These are phyloP conservation scores for Fusarium sp. DNA, from an alignment of 2,329 filamentous ascomycete species.

Conservation along the genomic window DNA sequence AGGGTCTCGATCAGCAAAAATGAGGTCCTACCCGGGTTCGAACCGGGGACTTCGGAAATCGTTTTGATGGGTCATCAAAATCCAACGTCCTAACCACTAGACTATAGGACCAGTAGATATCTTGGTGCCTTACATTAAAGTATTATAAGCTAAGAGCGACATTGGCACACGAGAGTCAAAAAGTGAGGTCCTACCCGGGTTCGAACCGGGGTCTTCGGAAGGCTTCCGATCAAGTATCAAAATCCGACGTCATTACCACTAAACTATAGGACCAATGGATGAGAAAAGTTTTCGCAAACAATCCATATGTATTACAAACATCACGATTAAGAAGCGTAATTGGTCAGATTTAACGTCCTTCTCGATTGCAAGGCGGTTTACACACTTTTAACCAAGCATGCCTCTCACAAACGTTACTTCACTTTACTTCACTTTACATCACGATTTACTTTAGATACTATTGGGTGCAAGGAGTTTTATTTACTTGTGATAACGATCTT, in stretches of 20 bases:
- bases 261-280: constrained; percentile 30
- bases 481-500: background rate
- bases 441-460: background rate
- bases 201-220: constrained; percentile 36
- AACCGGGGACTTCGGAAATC: constrained; percentile 29
- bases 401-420: background rate
- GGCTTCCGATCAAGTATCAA: constrained; percentile 17
- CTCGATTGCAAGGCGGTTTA: accelerated
- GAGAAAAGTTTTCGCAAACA: accelerated
- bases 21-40: constrained; percentile 33
- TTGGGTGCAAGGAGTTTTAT: background rate
- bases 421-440: background rate
- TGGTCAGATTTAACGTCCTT: background rate
- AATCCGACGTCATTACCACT: constrained; percentile 37
- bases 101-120: constrained; percentile 20
- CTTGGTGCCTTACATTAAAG: accelerated
- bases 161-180: background rate
- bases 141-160: accelerated
- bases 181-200: constrained; percentile 33
- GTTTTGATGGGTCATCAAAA: constrained; percentile 17
- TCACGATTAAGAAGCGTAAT: background rate
- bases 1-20: background rate
- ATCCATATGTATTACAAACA: accelerated
- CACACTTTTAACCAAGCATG: background rate
- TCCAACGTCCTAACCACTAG: constrained; percentile 35